Evolutionary conservation across 352 stramenopile species (phyloP).

Genomic region (Pythium chondricola): DNA sequence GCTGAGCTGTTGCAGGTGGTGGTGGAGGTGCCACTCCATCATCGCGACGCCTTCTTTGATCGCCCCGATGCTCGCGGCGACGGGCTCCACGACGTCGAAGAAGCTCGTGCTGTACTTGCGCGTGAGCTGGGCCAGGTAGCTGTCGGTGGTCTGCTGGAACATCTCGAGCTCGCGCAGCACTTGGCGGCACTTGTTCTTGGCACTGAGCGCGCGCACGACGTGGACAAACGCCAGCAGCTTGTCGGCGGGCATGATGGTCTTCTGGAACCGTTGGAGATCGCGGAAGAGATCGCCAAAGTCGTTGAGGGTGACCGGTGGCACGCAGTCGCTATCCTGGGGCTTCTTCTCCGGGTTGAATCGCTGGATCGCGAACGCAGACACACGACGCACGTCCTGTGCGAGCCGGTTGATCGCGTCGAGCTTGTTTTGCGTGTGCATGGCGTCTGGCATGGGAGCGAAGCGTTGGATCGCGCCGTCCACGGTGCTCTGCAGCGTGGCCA

Average conservation of each 20-base stretch:
- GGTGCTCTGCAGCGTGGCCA: conserved; percentile 53
- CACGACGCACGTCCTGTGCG: conserved; percentile 11
- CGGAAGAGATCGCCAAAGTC: conserved; percentile 75
- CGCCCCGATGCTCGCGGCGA: conserved; percentile 65
- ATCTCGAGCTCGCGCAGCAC: conserved; percentile 81
- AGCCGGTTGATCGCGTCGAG: conserved; percentile 2
- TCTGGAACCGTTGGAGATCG: conserved; percentile 62
- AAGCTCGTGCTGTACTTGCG: conserved; percentile 74
- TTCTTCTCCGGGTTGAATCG: conserved; percentile 19
- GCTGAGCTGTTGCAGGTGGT: conserved; percentile 41
- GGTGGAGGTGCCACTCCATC: conserved; percentile 52
- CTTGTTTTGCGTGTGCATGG: conserved; percentile 6
- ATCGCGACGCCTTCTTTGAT: conserved; percentile 85
- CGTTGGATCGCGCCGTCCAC: conserved; percentile 54
- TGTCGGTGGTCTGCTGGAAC: conserved; percentile 86
- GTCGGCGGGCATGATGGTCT: conserved; percentile 57
- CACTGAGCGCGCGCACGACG: conserved; percentile 29
- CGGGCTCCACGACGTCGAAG: conserved; percentile 78
- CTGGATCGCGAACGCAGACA: conserved; percentile 22
- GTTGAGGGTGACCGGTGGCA: neutral
- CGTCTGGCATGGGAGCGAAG: conserved; percentile 33
- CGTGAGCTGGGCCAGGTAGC: conserved; percentile 55
- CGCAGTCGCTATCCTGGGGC: neutral
- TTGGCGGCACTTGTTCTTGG: conserved; percentile 46
- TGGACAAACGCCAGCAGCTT: conserved; percentile 52